Conservation (phyloP, 768 basidiomycete genomes). For the Fistulinella prunicolor region DNA sequence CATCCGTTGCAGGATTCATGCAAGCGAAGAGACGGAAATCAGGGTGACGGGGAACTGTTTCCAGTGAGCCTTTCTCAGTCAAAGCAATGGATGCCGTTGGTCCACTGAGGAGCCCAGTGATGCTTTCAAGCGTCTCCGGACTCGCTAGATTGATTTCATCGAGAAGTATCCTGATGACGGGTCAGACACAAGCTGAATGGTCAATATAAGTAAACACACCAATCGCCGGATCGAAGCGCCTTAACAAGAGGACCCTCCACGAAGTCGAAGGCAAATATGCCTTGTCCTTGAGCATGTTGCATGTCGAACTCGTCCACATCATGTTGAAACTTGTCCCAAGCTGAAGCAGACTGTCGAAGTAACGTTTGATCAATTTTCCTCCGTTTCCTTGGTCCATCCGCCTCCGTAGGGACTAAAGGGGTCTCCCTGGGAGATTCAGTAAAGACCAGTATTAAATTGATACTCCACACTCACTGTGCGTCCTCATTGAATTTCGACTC, state of each 20-base stretch:
- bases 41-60: constrained; percentile 86
- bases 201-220: constrained; percentile 50
- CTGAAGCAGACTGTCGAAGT: constrained; percentile 43
- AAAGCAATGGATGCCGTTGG: constrained; percentile 86
- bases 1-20: constrained; percentile 99
- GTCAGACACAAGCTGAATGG: constrained; percentile 1
- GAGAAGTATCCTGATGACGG: constrained; percentile 70
- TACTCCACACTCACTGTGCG: constrained; percentile 17
- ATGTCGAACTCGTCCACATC: constrained; percentile 80
- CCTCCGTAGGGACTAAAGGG: constrained; percentile 32
- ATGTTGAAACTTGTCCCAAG: constrained; percentile 66
- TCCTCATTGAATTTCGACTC: constrained; percentile 33
- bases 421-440: constrained; percentile 10
- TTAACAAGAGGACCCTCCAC: constrained; percentile 95
- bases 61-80: constrained; percentile 89
- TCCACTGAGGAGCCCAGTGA: constrained; percentile 84
- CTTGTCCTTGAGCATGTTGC: constrained; percentile 83
- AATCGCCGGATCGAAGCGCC: constrained; percentile 84
- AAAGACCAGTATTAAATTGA: not conserved
- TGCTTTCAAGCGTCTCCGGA: constrained; percentile 90
- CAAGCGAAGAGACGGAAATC: constrained; percentile 97
- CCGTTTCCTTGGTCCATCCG: constrained; percentile 61
- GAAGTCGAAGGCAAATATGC: constrained; percentile 91
- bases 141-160: constrained; percentile 97
- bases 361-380: constrained; percentile 54